Percentiles rank a stretch among this genome's conserved stretches.
Conservation (phyloP, 2,329 filamentous ascomycete species). For the Dactylonectria estremocensis region DNA sequence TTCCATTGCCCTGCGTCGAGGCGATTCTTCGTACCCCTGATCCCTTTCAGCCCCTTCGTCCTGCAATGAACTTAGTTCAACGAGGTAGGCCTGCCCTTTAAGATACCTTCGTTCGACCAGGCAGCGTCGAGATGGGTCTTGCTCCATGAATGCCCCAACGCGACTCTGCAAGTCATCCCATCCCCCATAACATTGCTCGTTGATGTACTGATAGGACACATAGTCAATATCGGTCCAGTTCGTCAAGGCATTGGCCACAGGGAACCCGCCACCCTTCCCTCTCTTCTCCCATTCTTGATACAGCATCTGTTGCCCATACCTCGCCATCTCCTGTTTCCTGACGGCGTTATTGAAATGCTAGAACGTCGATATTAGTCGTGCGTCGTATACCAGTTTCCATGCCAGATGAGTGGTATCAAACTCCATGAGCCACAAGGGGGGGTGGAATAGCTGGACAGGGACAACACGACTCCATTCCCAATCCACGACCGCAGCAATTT, state of each 20-base stretch:
- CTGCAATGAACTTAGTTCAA: background rate
- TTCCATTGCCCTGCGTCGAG: too few relatives aligned
- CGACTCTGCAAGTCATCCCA: background rate
- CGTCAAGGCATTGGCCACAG: conserved; percentile 1
- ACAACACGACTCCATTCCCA: too few relatives aligned
- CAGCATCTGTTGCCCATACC: conserved; percentile 5
- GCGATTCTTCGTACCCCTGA: too few relatives aligned
- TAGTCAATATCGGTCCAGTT: conserved; percentile 4
- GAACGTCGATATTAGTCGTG: too few relatives aligned
- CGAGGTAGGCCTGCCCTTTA: background rate
- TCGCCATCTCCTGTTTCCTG: conserved; percentile 52
- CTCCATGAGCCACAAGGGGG: too few relatives aligned
- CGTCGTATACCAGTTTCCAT: too few relatives aligned
- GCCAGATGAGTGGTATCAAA: too few relatives aligned
- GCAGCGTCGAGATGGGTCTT: background rate
- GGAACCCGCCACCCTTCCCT: background rate
- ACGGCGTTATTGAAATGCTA: too few relatives aligned
- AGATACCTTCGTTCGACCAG: background rate
- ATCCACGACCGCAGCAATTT: too few relatives aligned
- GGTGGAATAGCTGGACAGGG: too few relatives aligned
- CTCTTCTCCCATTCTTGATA: conserved; percentile 2
- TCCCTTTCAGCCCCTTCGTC: background rate
- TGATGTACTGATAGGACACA: background rate
- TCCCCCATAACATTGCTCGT: conserved; percentile 1
- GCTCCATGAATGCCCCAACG: background rate